Conservation (phyloP, 148 eudicot genomes). For the Cornus florida region DNA sequence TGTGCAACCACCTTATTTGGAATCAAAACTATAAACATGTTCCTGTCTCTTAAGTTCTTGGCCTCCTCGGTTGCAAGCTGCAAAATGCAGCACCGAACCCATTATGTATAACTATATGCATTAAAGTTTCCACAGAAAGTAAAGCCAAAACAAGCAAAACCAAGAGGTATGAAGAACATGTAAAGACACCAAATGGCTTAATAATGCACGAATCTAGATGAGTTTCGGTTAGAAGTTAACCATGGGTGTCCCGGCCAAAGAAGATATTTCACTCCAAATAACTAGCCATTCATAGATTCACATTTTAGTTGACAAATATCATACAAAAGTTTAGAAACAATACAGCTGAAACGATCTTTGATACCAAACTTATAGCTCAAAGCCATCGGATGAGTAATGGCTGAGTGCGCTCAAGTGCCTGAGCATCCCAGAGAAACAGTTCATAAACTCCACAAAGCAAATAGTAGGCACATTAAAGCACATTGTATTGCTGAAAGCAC, state of each 20-base stretch:
- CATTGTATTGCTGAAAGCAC: background rate
- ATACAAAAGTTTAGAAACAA: no score
- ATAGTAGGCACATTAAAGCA: background rate
- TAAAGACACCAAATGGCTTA: no score
- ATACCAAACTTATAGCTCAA: background rate
- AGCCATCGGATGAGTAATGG: background rate
- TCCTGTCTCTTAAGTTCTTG: constrained; percentile 71
- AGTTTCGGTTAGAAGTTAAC: no score
- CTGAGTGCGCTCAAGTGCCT: background rate
- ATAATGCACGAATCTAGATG: no score
- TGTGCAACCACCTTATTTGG: constrained; percentile 74
- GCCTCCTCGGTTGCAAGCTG: constrained; percentile 82
- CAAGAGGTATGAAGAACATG: background rate
- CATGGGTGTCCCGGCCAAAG: no score
- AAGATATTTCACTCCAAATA: no score
- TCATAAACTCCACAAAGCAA: background rate
- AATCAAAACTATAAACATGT: constrained; percentile 60
- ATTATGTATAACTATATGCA: background rate
- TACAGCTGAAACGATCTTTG: background rate
- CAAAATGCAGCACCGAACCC: constrained; percentile 15
- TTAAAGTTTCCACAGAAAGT: background rate
- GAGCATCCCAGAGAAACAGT: background rate
- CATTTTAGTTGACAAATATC: no score
- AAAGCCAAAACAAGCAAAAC: background rate
- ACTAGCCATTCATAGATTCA: no score